Evolutionary conservation across 1,284 basidiomycete species (phyloP).

Genomic region (Microbotryum scabiosae): DNA sequence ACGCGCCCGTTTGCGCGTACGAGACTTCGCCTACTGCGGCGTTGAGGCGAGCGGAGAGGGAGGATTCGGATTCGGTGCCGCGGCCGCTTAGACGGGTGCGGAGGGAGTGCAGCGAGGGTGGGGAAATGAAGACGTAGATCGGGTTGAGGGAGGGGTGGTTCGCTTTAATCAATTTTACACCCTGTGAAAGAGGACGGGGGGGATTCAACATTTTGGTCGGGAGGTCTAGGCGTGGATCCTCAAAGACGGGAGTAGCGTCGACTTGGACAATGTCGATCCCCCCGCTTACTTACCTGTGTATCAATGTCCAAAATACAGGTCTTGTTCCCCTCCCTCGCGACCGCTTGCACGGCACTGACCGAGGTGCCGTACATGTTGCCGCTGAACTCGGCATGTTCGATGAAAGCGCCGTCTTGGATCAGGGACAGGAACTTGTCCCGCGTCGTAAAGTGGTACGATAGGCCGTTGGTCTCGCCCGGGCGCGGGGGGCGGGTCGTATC

Average conservation of each 20-base stretch:
- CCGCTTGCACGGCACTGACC: constrained; percentile 54
- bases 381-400: constrained; percentile 68
- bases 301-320: constrained; percentile 95
- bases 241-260: no score
- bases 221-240: no score
- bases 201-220: no score
- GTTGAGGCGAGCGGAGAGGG: constrained; percentile 64
- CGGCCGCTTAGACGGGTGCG: constrained; percentile 62
- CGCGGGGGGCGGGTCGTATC: constrained; percentile 87
- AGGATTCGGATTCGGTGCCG: constrained; percentile 74
- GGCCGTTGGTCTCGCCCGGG: constrained; percentile 69
- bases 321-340: constrained; percentile 45
- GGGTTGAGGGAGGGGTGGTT: constrained; percentile 63
- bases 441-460: constrained; percentile 52
- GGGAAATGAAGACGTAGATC: constrained; percentile 87
- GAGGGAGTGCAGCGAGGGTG: constrained; percentile 64
- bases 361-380: constrained; percentile 91
- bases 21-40: constrained; percentile 77
- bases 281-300: constrained; percentile 60
- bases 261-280: no score
- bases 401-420: constrained; percentile 47
- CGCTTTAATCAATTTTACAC: constrained; percentile 77
- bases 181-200: constrained; percentile 47
- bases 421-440: constrained; percentile 47
- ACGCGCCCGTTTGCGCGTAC: constrained; percentile 65